Conservation (phyloP, 192 early-diverging fungal genomes). For the Backusella westeae region DNA sequence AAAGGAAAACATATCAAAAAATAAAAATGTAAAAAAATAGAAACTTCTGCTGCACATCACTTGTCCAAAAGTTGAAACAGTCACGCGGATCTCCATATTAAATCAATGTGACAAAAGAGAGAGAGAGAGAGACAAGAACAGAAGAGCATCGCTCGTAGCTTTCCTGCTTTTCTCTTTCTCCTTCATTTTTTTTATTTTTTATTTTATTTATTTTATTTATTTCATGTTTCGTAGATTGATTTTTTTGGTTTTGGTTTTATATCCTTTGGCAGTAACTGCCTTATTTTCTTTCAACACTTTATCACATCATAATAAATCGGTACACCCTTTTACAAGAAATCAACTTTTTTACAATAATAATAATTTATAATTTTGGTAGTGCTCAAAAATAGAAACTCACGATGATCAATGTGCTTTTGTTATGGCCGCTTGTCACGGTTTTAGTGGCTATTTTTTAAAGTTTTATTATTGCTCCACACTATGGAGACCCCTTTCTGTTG, state of each 20-base stretch:
- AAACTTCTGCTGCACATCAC: not conserved
- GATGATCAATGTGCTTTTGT: constrained; percentile 57
- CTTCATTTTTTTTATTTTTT: not conserved
- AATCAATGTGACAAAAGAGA: constrained; percentile 2
- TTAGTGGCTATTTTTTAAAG: constrained; percentile 49
- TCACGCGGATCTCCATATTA: not conserved
- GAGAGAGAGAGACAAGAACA: not conserved
- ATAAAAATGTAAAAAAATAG: not conserved
- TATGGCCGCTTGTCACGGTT: constrained; percentile 54
- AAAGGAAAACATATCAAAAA: not conserved
- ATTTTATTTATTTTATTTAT: too few species aligned
- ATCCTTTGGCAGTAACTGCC: constrained; percentile 1
- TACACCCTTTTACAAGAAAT: not conserved
- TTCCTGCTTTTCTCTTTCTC: not conserved
- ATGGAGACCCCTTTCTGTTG: constrained; percentile 30
- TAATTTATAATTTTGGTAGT: constrained; percentile 20
- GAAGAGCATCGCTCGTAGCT: not conserved
- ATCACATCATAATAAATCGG: constrained; percentile 2
- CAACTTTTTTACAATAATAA: not conserved
- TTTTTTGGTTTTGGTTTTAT: not conserved
- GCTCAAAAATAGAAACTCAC: constrained; percentile 47
- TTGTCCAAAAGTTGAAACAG: not conserved
- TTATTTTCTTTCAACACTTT: not conserved
- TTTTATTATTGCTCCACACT: constrained; percentile 49
- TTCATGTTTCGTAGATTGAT: not conserved